Base-by-base conservation (phyloP, 225 moss, liverwort and hornwort species). In the Bryoerythrophyllum caledonicum region DNA sequence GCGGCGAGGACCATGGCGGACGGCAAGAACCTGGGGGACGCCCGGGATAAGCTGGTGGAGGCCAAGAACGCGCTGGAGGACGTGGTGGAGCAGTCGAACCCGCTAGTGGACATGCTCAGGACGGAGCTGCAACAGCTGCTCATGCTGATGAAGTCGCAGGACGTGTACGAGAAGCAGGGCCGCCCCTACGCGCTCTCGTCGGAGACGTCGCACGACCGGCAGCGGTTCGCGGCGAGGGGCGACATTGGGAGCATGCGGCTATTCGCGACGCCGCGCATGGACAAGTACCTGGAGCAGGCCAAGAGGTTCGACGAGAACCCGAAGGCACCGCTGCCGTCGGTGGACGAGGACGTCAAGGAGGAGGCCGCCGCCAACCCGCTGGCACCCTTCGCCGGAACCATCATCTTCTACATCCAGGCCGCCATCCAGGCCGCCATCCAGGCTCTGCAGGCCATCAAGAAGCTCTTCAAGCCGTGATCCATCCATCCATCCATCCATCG, bases 291-390 rank as follows among this genome's bases (percentile, higher is more conserved):
- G n/a, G n/a, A n/a, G n/a, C n/a, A n/a, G n/a, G n/a, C n/a, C n/a
- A n/a, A n/a, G n/a, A n/a, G n/a, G 35, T 62, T 62, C 62, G 62
- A 62, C 37, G 35, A 62, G 37, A 35, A 62, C 35, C 62, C 62
- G 35, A 62, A 20, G 62, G 37, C 62, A 62, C 62, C 62, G 62
- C 35, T 62, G n/a, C 37, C 62, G 62, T 62, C 62, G 10, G 62
- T 62, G 35, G 62, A 62, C 35, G 62, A 62, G n/a, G 62, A 62
- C 62, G 62, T 62, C 62, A 62, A 62, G 62, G 62, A 62, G 62
- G 62, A 62, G 37, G n/a, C n/a, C 35, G 62, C 37, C n/a, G 62
- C 60, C 28, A 60, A 60, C 60, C 60, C 60, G 32, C 60, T 60
- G 60, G 32, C 32, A n/a, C n/a, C n/a, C 20, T 4, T 62, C 37